Evolutionary conservation across 2,329 filamentous ascomycete species (phyloP), one percentile per base, ranked within the genome.

Genomic region (Blumeriella jaapii): DNA sequence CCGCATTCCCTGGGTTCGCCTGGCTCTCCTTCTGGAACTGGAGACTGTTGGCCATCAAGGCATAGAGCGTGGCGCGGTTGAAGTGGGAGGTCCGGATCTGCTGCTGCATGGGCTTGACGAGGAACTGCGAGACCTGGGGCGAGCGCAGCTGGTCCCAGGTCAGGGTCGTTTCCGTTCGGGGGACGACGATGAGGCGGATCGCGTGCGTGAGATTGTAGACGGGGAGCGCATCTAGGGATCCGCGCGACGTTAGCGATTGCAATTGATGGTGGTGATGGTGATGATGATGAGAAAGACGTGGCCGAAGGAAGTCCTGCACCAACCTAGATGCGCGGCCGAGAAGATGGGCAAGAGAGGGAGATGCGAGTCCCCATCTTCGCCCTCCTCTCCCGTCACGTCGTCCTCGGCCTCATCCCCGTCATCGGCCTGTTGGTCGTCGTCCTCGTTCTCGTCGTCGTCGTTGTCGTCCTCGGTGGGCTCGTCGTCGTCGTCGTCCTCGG

Each of bases 111-210:
- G 89, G 89, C 64, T 95, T 95, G 55, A 95, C 73, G 22, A 96
- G 70, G 56, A 96, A 96, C 55, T 94, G 87, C 11, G 86, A 94
- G 38, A 96, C 80, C 56, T 96, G 89, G 3, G 89, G 89, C n/a
- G 86, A 93, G 45, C 87, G 76, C 44, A 96, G 67, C 58, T 96
- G 89, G 46, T 96, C 89, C 87, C 87, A 96, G 11, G 85, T 80
- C 32, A 96, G 63, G 0, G 85, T 89, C 2, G 87, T 95, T 62
- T 96, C 89, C 59, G 85, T 93, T 54, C 82, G 77, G 40, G 83
- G 70, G 47, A 83, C 73, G 41, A 96, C 78, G 38, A 95, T 70
- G 34, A 86, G 76, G 47, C 89, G 82, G 44, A 95, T 87, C 19
- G 83, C 76, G 59, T 95, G 89, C 17, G 87, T 93, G 47, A 93